Evolutionary conservation across 1,284 basidiomycete species (phyloP).

Genomic region (Peniophora sp.): DNA sequence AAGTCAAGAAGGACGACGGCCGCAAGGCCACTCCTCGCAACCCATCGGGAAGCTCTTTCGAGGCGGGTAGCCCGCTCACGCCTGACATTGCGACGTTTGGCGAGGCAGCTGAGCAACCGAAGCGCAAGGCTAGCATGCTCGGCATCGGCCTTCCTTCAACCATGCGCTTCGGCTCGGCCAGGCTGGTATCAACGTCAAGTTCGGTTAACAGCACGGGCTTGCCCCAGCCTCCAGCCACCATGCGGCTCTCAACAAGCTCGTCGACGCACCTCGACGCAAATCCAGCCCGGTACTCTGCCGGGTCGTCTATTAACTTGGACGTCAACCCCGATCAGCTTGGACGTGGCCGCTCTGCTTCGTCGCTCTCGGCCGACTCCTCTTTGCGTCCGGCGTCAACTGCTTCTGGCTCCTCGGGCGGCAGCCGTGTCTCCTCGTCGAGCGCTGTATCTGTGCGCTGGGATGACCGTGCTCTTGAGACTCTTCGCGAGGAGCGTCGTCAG

Average conservation of each 20-base stretch:
- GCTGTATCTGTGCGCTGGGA: constrained; percentile 54
- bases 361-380: constrained; percentile 44
- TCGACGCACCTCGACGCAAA: constrained; percentile 29
- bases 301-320: constrained; percentile 5
- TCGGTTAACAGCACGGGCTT: constrained; percentile 16
- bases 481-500: constrained; percentile 39
- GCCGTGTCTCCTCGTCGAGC: constrained; percentile 40
- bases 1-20: constrained; percentile 24
- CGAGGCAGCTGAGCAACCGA: constrained; percentile 10
- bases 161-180: constrained; percentile 35
- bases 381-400: constrained; percentile 49
- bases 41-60: constrained; percentile 55
- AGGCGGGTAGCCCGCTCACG: constrained; percentile 42
- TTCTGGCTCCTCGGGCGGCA: constrained; percentile 32
- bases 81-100: constrained; percentile 17
- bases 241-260: constrained; percentile 29
- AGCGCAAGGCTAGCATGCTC: constrained; percentile 48
- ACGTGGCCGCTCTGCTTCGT: constrained; percentile 34
- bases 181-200: constrained; percentile 35
- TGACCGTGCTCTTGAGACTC: constrained; percentile 49
- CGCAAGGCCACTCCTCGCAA: constrained; percentile 29
- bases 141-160: constrained; percentile 37
- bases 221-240: not conserved
- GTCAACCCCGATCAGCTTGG: not conserved
- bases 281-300: constrained; percentile 3